Evolutionary conservation across 1,284 basidiomycete species (phyloP).

Genomic region (Apiotrichum akiyoshidainum): DNA sequence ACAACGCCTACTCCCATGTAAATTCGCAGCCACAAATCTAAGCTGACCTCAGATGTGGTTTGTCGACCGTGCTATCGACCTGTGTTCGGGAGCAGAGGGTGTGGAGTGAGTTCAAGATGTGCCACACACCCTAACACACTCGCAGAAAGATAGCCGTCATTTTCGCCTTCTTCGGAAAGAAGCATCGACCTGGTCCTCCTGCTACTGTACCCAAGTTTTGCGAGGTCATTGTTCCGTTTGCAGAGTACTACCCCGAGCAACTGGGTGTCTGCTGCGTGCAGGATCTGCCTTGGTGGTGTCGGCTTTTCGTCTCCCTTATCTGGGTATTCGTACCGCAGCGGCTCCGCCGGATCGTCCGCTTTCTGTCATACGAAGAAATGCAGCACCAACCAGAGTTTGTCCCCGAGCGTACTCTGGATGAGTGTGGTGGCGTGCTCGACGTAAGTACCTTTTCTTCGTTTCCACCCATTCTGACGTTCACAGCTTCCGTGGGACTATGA

Average conservation of each 20-base stretch:
- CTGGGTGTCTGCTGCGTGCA: slow-evolving; percentile 30
- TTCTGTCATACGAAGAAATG: slow-evolving; percentile 26
- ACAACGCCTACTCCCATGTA: background rate
- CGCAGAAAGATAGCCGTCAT: background rate
- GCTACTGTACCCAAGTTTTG: background rate
- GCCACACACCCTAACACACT: background rate
- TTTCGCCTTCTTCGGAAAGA: background rate
- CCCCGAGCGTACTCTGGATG: background rate
- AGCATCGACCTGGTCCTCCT: background rate
- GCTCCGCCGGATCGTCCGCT: background rate
- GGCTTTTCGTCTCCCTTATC: slow-evolving; percentile 38
- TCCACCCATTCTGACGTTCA: background rate
- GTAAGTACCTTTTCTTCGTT: slow-evolving; percentile 27
- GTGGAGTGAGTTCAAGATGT: background rate
- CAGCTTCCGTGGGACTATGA: slow-evolving; percentile 27
- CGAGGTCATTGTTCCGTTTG: background rate
- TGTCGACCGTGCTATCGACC: background rate
- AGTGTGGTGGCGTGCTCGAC: background rate
- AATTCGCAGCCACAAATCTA: background rate
- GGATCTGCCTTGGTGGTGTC: slow-evolving; percentile 38
- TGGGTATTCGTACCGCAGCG: slow-evolving; percentile 42
- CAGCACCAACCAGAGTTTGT: background rate
- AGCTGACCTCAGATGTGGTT: background rate
- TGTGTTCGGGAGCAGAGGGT: background rate
- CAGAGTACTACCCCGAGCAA: slow-evolving; percentile 34